A percentile compares a stretch with the other conserved stretches of the same genome.
These are phyloP conservation scores for Microcera coccophila DNA, from an alignment of 2,329 filamentous ascomycete species.

Conservation along the genomic window DNA sequence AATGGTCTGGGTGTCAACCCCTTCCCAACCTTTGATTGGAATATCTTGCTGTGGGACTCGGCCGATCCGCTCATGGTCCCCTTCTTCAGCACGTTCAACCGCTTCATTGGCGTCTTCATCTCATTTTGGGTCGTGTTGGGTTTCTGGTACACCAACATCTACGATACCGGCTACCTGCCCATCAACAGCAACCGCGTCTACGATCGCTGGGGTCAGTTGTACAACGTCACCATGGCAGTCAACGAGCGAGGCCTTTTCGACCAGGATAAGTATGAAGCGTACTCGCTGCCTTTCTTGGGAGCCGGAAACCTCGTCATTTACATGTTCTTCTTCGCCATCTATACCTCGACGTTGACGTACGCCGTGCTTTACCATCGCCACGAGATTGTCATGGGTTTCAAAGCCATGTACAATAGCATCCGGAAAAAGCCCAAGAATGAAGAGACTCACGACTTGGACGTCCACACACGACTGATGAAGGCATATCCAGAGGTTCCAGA, in stretches of 20 bases:
- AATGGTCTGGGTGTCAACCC: constrained; percentile 45
- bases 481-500: constrained; percentile 47
- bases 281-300: constrained; percentile 50
- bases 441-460: constrained; percentile 39
- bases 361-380: constrained; percentile 49
- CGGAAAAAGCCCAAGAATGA: constrained; percentile 37
- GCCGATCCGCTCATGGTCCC: constrained; percentile 47
- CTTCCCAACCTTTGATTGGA: constrained; percentile 48
- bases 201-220: constrained; percentile 45
- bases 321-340: constrained; percentile 53
- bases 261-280: constrained; percentile 42
- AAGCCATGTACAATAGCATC: constrained; percentile 44
- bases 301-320: constrained; percentile 51
- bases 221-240: constrained; percentile 44
- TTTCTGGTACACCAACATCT: constrained; percentile 57
- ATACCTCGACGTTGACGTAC: constrained; percentile 50
- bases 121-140: constrained; percentile 52
- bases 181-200: constrained; percentile 51
- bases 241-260: constrained; percentile 45
- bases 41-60: constrained; percentile 41
- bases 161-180: constrained; percentile 52
- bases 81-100: constrained; percentile 60
- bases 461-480: constrained; percentile 48
- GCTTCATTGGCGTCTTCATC: constrained; percentile 53
- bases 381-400: constrained; percentile 48